Base-by-base conservation (phyloP, 352 stramenopile species). In the Pythium insidiosum region DNA sequence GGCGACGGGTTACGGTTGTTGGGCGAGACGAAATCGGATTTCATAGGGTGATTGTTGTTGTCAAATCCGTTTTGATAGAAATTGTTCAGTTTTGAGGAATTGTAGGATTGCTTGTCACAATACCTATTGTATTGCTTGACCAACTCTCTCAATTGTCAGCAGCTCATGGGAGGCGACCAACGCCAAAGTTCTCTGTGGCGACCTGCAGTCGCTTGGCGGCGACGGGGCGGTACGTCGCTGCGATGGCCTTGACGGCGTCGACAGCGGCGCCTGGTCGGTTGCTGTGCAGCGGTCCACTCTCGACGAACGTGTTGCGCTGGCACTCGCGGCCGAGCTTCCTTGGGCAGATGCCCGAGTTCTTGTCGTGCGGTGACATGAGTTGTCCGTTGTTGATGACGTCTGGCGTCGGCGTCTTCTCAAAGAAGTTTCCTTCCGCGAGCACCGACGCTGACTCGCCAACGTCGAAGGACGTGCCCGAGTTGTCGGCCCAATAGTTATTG, bases 401-500 rank as follows among this genome's bases (percentile, higher is more conserved):
- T 1, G 66, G 58, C 13, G 53, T 21, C 20, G 38, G 39, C 9
- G 52, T 68, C 35, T 62, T 48, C 40, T 70, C 61, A 41, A 74
- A 70, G 59, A 63, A 73, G 47, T 76, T 78, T 10, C 54, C 65
- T 24, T 75, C 65, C 11, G 58, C 37, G 4, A 77, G 50, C 38
- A 71, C 63, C 30, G 58, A 64, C 6, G 53, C 53, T 15, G 59
- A 56, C 26, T 60, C 43, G 12, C 44, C 43, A 18, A 71, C 44
- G n/a, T 71, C 57, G 21, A 70, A 75, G 36, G 56, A 62, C 38
- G 61, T 50, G 18, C 61, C 58, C 22, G 61, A 58, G 50, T 63
- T 74, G 53, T 68, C 50, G 28, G 22, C 50, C 57, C 61, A 74
- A 45, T 66, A 68, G 59, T 76, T 76, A 53, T 73, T 73, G 26